These are phyloP conservation scores for Botrytis medusae DNA, from an alignment of 2,329 filamentous ascomycete genomes.

Conservation along the genomic window DNA sequence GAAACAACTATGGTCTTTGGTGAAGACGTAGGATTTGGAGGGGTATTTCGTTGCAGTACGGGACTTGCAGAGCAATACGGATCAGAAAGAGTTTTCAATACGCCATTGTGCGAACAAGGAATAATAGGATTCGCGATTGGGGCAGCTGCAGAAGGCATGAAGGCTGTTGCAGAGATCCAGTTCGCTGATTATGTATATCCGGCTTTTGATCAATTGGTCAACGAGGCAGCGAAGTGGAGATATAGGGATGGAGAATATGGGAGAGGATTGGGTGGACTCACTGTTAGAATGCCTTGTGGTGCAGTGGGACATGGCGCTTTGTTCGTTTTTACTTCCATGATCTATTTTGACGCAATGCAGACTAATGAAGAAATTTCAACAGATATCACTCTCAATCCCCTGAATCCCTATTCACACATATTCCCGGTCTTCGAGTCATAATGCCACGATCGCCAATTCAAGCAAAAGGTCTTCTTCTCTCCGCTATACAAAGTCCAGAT, in stretches of 20 bases:
- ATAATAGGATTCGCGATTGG: slow-evolving; percentile 94
- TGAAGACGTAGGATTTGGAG: slow-evolving; percentile 95
- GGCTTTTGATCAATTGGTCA: slow-evolving; percentile 75
- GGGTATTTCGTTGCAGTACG: slow-evolving; percentile 93
- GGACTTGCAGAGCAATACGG: slow-evolving; percentile 87
- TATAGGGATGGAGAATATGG: slow-evolving; percentile 63
- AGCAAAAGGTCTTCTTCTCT: slow-evolving; percentile 67
- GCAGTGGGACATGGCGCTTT: slow-evolving; percentile 71
- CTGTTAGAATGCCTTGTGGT: slow-evolving; percentile 70
- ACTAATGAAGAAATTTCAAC: slow-evolving; percentile 19
- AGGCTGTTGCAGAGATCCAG: slow-evolving; percentile 84
- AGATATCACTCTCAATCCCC: slow-evolving; percentile 72
- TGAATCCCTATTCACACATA: slow-evolving; percentile 68
- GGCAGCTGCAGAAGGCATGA: slow-evolving; percentile 85
- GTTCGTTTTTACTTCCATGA: slow-evolving; percentile 42
- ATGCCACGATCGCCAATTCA: slow-evolving; percentile 69
- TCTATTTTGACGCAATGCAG: background rate
- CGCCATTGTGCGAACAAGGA: slow-evolving; percentile 88
- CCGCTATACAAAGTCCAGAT: slow-evolving; percentile 62
- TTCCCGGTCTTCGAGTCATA: slow-evolving; percentile 68
- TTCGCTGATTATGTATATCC: slow-evolving; percentile 79
- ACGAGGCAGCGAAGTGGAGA: slow-evolving; percentile 71
- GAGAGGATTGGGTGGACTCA: slow-evolving; percentile 61
- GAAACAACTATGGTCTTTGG: slow-evolving; percentile 89
- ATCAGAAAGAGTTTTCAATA: slow-evolving; percentile 90